Conservation (phyloP, 2,329 filamentous ascomycete genomes). For the Colletotrichum paranaense region DNA sequence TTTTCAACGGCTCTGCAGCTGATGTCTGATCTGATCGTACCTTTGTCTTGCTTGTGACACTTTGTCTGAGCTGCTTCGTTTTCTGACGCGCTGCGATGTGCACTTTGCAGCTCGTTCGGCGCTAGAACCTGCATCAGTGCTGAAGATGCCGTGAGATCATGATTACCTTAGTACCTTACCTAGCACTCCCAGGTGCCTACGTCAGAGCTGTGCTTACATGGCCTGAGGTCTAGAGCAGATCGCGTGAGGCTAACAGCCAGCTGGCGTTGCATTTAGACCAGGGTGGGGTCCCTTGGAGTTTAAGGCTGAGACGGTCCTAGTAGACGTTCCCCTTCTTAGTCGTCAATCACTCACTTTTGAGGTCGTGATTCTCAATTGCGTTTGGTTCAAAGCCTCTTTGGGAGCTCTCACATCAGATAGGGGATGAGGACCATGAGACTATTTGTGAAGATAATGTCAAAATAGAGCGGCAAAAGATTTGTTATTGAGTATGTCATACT, state of each 20-base stretch:
- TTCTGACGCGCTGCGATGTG: background rate
- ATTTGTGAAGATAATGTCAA: background rate
- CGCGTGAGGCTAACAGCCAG: background rate
- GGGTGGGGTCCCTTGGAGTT: background rate
- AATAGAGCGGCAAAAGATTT: too few species aligned
- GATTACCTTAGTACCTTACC: background rate
- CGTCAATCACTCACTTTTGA: too few species aligned
- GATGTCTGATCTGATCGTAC: background rate
- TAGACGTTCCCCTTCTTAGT: background rate
- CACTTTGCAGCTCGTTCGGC: slow-evolving; percentile 2
- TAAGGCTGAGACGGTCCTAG: background rate
- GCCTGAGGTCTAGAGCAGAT: background rate
- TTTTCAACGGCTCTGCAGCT: slow-evolving; percentile 3
- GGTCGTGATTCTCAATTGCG: background rate
- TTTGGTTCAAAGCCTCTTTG: background rate
- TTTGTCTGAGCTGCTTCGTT: background rate
- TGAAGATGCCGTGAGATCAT: slow-evolving; percentile 5
- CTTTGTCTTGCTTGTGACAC: background rate
- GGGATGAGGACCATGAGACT: background rate
- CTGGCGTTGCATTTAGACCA: background rate
- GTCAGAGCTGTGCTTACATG: slow-evolving; percentile 1
- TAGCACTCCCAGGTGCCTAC: background rate
- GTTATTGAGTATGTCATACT: background rate
- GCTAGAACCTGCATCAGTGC: slow-evolving; percentile 10
- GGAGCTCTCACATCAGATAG: background rate